A percentile compares a stretch with the other conserved stretches of the same genome.
Evolutionary conservation across 2,329 filamentous ascomycete genomes (phyloP).

Genomic region (Arthrobotrys sinensis): DNA sequence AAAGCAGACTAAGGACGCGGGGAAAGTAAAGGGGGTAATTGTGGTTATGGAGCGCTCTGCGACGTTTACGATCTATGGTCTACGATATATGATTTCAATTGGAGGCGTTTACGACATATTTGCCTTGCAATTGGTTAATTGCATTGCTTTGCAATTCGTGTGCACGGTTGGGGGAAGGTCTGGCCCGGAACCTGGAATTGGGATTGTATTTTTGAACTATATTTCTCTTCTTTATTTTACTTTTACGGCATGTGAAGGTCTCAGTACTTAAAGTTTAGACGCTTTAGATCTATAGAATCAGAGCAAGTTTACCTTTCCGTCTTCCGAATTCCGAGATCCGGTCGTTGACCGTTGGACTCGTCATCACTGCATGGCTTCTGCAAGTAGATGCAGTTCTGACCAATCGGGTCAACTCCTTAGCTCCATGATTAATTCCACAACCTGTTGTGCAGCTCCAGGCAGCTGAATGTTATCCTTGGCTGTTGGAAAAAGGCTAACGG

Average conservation of each 20-base stretch:
- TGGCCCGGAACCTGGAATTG: neutral
- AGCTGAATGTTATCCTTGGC: constrained; percentile 9
- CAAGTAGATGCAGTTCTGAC: neutral
- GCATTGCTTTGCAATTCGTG: neutral
- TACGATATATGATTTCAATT: neutral
- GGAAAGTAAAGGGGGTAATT: neutral
- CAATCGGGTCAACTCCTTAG: constrained; percentile 20
- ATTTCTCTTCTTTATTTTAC: neutral
- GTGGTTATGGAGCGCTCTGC: neutral
- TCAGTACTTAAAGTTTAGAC: neutral
- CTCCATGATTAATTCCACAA: constrained; percentile 7
- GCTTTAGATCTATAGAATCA: neutral
- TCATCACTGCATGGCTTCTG: constrained; percentile 10
- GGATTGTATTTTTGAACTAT: neutral
- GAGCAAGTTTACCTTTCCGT: neutral
- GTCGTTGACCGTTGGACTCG: neutral
- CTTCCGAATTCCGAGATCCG: constrained; percentile 10
- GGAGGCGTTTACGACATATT: neutral
- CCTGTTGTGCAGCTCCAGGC: neutral
- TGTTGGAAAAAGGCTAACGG: constrained; percentile 8
- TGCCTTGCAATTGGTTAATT: neutral
- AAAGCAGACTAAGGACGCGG: neutral
- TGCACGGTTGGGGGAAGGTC: neutral
- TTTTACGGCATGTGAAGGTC: neutral
- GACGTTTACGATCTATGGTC: neutral